phyloP scores from a whole-genome alignment of 805 yeast species.

The Candida khao-thaluensis region DNA sequence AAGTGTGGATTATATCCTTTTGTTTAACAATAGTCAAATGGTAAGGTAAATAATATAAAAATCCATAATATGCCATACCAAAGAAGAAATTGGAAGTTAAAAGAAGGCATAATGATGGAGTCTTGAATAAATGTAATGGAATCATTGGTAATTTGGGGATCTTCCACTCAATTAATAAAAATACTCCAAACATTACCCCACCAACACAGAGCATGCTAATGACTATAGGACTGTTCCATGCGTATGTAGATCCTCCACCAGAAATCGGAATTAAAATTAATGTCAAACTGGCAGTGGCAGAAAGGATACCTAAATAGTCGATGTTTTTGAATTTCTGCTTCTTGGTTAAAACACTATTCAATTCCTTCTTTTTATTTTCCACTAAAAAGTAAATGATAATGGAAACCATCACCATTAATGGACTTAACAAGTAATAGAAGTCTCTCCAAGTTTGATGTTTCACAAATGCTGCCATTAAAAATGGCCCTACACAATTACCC shows the following conservation, averaged over 20 bases:
- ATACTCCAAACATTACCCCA: conserved; percentile 32
- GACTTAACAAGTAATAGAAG: conserved; percentile 49
- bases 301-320: conserved; percentile 53
- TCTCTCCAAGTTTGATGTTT: conserved; percentile 50
- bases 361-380: conserved; percentile 29
- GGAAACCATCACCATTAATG: conserved; percentile 35
- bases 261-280: conserved; percentile 54
- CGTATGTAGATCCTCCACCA: conserved; percentile 60
- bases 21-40: conserved; percentile 39
- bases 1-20: conserved; percentile 35
- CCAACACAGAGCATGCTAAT: conserved; percentile 37
- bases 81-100: conserved; percentile 41
- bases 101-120: conserved; percentile 33
- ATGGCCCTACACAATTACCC: conserved; percentile 57
- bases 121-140: conserved; percentile 47
- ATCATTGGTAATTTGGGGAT: conserved; percentile 53
- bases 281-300: conserved; percentile 48
- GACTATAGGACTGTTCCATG: conserved; percentile 50
- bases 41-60: conserved; percentile 43
- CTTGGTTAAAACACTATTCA: conserved; percentile 27
- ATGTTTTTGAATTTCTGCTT: conserved; percentile 43
- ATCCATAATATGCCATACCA: conserved; percentile 50
- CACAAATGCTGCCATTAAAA: conserved; percentile 52
- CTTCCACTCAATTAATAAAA: conserved; percentile 52
- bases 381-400: conserved; percentile 33